Conservation (phyloP, 805 yeast genomes). For the Saccharomycopsis lassenensis region DNA sequence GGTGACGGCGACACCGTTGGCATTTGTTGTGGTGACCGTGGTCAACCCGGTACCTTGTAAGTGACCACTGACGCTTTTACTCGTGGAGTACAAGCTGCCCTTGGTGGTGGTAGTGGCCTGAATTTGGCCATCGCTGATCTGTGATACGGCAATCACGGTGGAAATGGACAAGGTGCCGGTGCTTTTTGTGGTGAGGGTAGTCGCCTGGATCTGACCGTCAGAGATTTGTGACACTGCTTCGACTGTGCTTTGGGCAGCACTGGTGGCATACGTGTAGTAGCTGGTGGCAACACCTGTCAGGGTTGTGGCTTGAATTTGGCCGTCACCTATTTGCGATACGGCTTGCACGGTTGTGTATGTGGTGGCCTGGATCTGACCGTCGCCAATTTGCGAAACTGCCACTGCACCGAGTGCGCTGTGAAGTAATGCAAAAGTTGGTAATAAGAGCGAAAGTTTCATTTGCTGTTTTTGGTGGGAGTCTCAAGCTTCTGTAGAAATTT, state of each 20-base stretch:
- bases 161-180: conserved; percentile 22
- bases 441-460: conserved; percentile 23
- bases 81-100: conserved; percentile 19
- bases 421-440: conserved; percentile 19
- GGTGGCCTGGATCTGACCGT: conserved; percentile 24
- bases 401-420: conserved; percentile 21
- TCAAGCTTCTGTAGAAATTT: conserved; percentile 23
- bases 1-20: conserved; percentile 18
- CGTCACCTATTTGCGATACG: no score
- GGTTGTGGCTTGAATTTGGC: conserved; percentile 23
- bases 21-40: conserved; percentile 15
- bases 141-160: conserved; percentile 22
- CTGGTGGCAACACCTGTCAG: no score
- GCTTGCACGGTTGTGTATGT: conserved; percentile 19
- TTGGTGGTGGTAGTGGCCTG: conserved; percentile 23
- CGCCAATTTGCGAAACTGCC: no score
- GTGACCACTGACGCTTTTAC: conserved; percentile 9
- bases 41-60: conserved; percentile 14
- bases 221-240: conserved; percentile 32
- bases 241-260: no score
- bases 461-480: conserved; percentile 5
- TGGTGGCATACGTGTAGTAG: no score
- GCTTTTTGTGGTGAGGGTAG: conserved; percentile 21
- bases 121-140: conserved; percentile 31
- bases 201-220: conserved; percentile 34